These are phyloP conservation scores for Furculomyces boomerangus DNA, from an alignment of 371 early-diverging fungal species.

Conservation along the genomic window DNA sequence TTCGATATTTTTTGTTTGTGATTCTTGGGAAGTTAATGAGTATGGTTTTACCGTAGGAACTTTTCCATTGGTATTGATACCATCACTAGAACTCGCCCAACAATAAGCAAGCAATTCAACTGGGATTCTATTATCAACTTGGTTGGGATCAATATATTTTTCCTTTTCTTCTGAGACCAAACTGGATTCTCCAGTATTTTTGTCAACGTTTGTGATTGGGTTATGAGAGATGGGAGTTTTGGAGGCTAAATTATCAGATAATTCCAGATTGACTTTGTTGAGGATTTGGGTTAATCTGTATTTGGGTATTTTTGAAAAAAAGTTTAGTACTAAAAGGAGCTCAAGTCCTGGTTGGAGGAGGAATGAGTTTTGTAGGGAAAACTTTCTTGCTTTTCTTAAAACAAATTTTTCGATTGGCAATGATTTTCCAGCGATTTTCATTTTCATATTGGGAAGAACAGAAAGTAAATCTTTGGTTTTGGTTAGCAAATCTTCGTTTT, in stretches of 20 bases:
- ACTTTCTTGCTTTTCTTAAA: conserved; percentile 50
- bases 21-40: neutral
- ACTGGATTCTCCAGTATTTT: conserved; percentile 1
- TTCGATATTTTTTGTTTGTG: conserved; percentile 8
- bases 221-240: neutral
- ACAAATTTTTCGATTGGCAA: conserved; percentile 67
- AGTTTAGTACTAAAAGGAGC: conserved; percentile 37
- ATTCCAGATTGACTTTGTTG: conserved; percentile 25
- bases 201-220: conserved; percentile 1
- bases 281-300: conserved; percentile 23
- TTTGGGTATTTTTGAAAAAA: conserved; percentile 35
- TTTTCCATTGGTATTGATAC: no score
- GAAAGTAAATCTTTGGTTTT: conserved; percentile 25
- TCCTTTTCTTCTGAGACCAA: neutral
- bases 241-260: conserved; percentile 7
- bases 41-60: neutral
- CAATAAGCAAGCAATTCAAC: neutral
- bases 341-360: conserved; percentile 50
- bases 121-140: neutral
- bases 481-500: neutral
- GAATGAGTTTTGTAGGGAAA: conserved; percentile 30
- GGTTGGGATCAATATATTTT: neutral
- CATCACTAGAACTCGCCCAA: neutral
- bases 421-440: conserved; percentile 58
- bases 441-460: conserved; percentile 31